Percentiles rank a stretch among this genome's conserved stretches.
phyloP scores from a whole-genome alignment of 2,329 filamentous ascomycete genomes.

The Penicillium hesseltinei region DNA sequence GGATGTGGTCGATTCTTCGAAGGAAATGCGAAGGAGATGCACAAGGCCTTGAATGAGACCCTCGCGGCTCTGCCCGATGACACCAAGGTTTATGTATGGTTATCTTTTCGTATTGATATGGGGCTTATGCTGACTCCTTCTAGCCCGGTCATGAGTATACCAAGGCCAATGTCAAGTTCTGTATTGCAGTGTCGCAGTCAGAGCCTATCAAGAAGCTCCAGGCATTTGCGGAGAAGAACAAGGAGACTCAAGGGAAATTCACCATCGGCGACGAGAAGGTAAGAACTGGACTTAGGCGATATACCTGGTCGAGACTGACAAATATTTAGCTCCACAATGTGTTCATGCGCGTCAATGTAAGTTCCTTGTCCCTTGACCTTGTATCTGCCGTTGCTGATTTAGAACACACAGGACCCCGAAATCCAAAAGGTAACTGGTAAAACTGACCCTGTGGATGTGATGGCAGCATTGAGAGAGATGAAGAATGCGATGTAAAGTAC shows the following conservation, averaged over 20 bases:
- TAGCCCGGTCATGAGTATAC: constrained; percentile 97
- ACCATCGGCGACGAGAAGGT: constrained; percentile 98
- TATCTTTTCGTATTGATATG: neutral
- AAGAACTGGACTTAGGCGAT: constrained; percentile 18
- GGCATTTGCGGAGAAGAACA: constrained; percentile 72
- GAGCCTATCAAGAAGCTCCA: constrained; percentile 75
- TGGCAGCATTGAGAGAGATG: constrained; percentile 82
- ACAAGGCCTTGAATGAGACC: constrained; percentile 84
- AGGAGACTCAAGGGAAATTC: constrained; percentile 90
- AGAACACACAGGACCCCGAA: constrained; percentile 63
- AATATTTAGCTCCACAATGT: constrained; percentile 78
- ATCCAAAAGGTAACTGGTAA: constrained; percentile 82
- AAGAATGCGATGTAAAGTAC: constrained; percentile 60
- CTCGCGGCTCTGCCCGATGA: constrained; percentile 80
- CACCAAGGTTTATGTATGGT: constrained; percentile 82
- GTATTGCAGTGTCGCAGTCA: constrained; percentile 69
- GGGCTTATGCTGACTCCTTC: constrained; percentile 4
- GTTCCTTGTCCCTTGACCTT: constrained; percentile 26
- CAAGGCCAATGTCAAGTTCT: constrained; percentile 92
- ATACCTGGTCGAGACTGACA: neutral
- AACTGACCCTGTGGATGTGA: constrained; percentile 76
- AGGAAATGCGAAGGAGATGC: constrained; percentile 84
- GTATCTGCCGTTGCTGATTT: constrained; percentile 11
- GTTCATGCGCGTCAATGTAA: constrained; percentile 84
- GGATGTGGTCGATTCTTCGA: constrained; percentile 97